phyloP scores from a whole-genome alignment of 2,329 filamentous ascomycete genomes.

The Reticulascus tulasneorum region DNA sequence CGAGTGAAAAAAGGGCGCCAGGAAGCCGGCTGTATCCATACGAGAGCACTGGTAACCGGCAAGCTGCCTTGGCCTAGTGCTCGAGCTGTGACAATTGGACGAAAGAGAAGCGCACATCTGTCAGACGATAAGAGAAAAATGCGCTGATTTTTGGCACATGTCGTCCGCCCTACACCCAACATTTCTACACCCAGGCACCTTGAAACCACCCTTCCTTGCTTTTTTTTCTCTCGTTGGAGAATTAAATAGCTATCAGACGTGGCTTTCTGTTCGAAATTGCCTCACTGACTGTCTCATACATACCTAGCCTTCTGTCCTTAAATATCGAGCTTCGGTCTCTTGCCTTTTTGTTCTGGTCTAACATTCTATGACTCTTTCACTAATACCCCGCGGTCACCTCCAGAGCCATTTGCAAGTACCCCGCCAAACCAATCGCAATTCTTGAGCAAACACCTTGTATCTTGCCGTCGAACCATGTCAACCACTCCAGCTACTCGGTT shows the following conservation, averaged over 20 bases:
- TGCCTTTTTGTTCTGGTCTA: constrained; percentile 6
- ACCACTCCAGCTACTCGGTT: constrained; percentile 44
- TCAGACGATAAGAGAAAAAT: constrained; percentile 10
- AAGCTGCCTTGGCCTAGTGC: too few species aligned
- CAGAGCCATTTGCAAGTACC: constrained; percentile 10
- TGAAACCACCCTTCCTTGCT: too few species aligned
- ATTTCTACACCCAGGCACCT: background rate
- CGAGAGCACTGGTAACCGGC: too few species aligned
- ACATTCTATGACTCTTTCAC: constrained; percentile 13
- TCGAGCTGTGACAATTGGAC: too few species aligned
- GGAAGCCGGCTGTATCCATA: too few species aligned
- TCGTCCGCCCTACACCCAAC: background rate
- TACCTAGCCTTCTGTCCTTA: too few species aligned
- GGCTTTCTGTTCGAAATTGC: constrained; percentile 1
- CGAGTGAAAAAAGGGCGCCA: too few species aligned
- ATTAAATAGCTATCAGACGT: constrained; percentile 7
- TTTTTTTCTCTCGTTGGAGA: constrained; percentile 1
- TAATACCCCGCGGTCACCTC: constrained; percentile 15
- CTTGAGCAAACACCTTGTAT: constrained; percentile 12
- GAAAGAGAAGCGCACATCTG: too few species aligned
- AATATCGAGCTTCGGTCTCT: too few species aligned
- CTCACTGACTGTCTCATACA: background rate
- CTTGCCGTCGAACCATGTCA: constrained; percentile 28
- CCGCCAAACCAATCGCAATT: constrained; percentile 13
- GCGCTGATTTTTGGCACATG: constrained; percentile 6